Percentiles rank a stretch among this genome's conserved stretches.
Evolutionary conservation across 2,329 filamentous ascomycete genomes (phyloP).

Genomic region (Fusarium decemcellulare): DNA sequence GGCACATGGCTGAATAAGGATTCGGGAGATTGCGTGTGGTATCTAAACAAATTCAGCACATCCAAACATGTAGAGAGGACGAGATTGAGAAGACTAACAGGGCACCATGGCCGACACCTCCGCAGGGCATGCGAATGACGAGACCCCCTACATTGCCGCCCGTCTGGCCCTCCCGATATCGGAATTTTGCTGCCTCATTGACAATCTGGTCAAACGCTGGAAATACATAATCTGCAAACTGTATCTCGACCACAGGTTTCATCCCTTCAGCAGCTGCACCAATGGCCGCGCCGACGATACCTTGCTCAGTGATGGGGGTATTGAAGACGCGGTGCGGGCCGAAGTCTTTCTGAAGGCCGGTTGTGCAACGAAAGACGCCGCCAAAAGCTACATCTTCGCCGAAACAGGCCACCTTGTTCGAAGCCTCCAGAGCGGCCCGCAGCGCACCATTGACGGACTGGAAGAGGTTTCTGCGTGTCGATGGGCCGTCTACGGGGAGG

Average conservation of each 20-base stretch:
- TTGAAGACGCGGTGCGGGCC: conserved; percentile 93
- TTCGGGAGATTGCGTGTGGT: conserved; percentile 92
- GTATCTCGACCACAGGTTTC: conserved; percentile 92
- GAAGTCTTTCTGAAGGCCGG: conserved; percentile 88
- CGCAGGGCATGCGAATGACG: conserved; percentile 90
- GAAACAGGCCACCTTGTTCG: conserved; percentile 91
- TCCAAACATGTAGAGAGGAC: too few species aligned
- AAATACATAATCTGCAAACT: conserved; percentile 94
- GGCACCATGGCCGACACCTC: conserved; percentile 88
- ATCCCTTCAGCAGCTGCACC: conserved; percentile 90
- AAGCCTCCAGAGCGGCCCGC: conserved; percentile 81
- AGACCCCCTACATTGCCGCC: conserved; percentile 78
- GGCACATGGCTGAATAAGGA: conserved; percentile 90
- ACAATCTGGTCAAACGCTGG: conserved; percentile 94
- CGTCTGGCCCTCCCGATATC: conserved; percentile 77
- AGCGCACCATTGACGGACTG: conserved; percentile 92
- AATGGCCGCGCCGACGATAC: conserved; percentile 92
- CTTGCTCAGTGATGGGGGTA: conserved; percentile 92
- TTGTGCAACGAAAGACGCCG: conserved; percentile 93
- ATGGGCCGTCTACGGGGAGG: conserved; percentile 68
- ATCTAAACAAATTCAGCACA: conserved; percentile 44
- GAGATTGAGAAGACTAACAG: conserved; percentile 53
- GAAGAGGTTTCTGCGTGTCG: conserved; percentile 91
- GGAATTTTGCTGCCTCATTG: conserved; percentile 89
- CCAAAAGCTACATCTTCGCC: conserved; percentile 97